phyloP scores from a whole-genome alignment of 2,329 filamentous ascomycete species.

The Colletotrichum noveboracense region DNA sequence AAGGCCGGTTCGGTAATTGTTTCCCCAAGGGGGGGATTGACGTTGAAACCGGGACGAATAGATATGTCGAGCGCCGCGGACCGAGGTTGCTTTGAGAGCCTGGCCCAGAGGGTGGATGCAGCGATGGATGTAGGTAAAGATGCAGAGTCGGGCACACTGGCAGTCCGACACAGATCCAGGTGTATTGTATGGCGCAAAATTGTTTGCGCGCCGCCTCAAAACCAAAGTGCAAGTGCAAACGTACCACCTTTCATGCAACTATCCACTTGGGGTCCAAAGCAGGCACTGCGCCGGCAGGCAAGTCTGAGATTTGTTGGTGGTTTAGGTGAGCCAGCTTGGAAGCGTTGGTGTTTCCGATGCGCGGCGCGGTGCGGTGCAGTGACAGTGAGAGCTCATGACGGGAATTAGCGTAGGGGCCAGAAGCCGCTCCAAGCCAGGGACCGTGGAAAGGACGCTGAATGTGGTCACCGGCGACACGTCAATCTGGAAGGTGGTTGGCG shows the following conservation, averaged over 20 bases:
- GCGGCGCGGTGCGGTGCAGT: neutral
- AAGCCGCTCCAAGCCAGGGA: neutral
- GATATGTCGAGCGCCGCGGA: neutral
- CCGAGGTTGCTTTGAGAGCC: neutral
- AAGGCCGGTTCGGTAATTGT: neutral
- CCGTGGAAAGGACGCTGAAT: neutral
- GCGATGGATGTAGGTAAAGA: neutral
- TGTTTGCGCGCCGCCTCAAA: conserved; percentile 9
- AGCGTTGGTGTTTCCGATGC: neutral
- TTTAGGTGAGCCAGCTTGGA: neutral
- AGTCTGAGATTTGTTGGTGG: neutral
- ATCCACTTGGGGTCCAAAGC: neutral
- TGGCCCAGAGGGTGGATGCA: neutral
- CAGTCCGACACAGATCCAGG: neutral
- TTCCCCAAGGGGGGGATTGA: neutral
- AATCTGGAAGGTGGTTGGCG: conserved; percentile 3
- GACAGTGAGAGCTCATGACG: neutral
- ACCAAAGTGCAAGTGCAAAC: neutral
- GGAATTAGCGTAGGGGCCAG: neutral
- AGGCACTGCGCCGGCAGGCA: neutral
- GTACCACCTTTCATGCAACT: neutral
- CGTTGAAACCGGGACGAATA: neutral
- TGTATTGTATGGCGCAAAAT: neutral
- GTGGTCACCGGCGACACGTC: neutral
- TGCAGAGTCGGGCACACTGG: neutral